A percentile compares a stretch with the other conserved stretches of the same genome.
phyloP scores from a whole-genome alignment of 306 rosid species.

The Medicago lupulina region DNA sequence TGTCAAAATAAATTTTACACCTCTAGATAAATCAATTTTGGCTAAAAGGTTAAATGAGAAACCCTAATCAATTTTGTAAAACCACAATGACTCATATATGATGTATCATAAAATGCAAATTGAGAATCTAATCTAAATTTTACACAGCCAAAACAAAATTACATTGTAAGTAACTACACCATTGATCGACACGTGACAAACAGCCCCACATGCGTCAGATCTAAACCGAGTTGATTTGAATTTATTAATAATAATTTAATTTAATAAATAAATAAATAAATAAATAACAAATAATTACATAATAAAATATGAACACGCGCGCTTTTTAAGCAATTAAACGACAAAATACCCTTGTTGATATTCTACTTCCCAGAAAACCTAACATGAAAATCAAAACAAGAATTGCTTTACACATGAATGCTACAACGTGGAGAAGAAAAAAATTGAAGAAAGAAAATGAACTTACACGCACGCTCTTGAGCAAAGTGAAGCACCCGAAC shows the following conservation, averaged over 20 bases:
- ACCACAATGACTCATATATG: background rate
- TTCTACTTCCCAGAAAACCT: background rate
- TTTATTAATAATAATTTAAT: background rate
- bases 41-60: background rate
- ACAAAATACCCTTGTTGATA: background rate
- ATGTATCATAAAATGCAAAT: conserved; percentile 25
- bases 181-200: conserved; percentile 15
- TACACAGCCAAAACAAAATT: background rate
- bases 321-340: conserved; percentile 7
- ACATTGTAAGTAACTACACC: background rate
- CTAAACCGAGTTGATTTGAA: conserved; percentile 39
- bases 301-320: conserved; percentile 5
- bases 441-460: conserved; percentile 6
- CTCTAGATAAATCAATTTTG: no score
- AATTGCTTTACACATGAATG: background rate
- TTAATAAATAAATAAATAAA: background rate
- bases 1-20: no score
- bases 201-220: conserved; percentile 49
- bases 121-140: background rate
- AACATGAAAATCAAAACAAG: conserved; percentile 34
- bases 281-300: background rate
- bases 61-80: background rate
- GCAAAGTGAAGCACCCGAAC: conserved; percentile 29
- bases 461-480: conserved; percentile 44
- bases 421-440: background rate